A percentile compares a stretch with the other conserved stretches of the same genome.
Conservation (phyloP, 208 protist species). For the Trypanosomatidae sp. region DNA sequence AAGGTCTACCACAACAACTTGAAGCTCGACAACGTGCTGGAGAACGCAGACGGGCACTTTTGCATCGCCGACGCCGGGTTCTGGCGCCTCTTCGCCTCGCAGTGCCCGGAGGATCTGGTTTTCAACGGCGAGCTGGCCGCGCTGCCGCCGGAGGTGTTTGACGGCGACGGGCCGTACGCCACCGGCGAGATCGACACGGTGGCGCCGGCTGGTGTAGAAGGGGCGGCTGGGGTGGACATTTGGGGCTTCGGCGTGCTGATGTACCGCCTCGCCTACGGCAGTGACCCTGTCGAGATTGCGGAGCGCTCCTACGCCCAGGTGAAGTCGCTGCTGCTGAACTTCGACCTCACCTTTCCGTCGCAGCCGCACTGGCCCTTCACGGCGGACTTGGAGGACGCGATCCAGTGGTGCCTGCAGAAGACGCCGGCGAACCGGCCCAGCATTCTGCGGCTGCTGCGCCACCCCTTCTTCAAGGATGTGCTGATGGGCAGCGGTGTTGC, state of each 20-base stretch:
- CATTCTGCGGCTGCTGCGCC: conserved; percentile 51
- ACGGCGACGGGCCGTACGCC: conserved; percentile 40
- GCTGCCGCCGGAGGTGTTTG: conserved; percentile 76
- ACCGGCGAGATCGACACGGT: conserved; percentile 18
- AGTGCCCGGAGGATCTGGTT: conserved; percentile 71
- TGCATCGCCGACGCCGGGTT: conserved; percentile 81
- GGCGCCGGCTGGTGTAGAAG: conserved; percentile 6
- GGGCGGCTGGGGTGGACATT: conserved; percentile 57
- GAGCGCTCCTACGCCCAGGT: conserved; percentile 62
- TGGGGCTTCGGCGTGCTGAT: conserved; percentile 85
- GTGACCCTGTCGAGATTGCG: conserved; percentile 58
- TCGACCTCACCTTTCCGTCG: conserved; percentile 41
- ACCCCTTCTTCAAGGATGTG: conserved; percentile 58
- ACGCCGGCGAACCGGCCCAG: conserved; percentile 48
- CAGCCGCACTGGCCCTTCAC: conserved; percentile 48
- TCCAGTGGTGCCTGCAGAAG: conserved; percentile 58
- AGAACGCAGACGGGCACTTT: conserved; percentile 40
- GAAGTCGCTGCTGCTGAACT: conserved; percentile 31
- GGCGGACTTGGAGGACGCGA: conserved; percentile 48
- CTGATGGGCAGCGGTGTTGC: conserved; percentile 12
- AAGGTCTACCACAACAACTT: conserved; percentile 83
- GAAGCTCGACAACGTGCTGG: conserved; percentile 80
- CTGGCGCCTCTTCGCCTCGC: conserved; percentile 64
- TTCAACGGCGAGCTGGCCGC: conserved; percentile 83
- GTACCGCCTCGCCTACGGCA: conserved; percentile 79